These are phyloP conservation scores for Sporothrix protearum DNA, from an alignment of 2,329 filamentous ascomycete species.

Conservation along the genomic window DNA sequence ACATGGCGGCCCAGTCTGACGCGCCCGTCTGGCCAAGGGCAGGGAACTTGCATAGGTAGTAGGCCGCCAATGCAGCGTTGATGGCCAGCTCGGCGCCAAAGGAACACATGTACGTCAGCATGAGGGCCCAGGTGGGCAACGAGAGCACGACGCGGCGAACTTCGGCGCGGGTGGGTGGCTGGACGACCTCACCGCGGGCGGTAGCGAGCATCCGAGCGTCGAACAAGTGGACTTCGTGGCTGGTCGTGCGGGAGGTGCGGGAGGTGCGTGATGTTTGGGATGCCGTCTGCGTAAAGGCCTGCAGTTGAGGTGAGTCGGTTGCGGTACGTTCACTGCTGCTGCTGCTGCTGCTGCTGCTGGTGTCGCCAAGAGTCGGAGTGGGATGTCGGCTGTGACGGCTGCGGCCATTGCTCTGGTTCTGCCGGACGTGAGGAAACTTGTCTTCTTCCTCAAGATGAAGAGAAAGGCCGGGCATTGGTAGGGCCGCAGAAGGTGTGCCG, in stretches of 20 bases:
- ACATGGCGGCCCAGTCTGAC: conserved; percentile 65
- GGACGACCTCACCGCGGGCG: conserved; percentile 48
- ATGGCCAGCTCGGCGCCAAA: conserved; percentile 62
- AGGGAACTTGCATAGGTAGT: conserved; percentile 59
- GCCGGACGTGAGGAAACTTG: background rate
- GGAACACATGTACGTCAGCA: conserved; percentile 58
- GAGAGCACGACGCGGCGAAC: conserved; percentile 46
- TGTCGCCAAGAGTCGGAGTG: background rate
- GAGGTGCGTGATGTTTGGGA: conserved; percentile 36
- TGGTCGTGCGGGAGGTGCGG: background rate
- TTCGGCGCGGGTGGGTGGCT: conserved; percentile 55
- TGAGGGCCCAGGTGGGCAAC: conserved; percentile 53
- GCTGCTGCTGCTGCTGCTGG: background rate
- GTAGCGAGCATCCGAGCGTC: conserved; percentile 53
- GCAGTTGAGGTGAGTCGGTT: background rate
- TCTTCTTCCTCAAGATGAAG: background rate
- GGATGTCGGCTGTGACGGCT: background rate
- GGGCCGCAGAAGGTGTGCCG: background rate
- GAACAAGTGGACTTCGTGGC: conserved; percentile 47
- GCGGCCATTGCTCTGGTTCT: background rate
- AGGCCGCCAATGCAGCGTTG: conserved; percentile 57
- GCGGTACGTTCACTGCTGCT: background rate
- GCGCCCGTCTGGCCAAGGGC: conserved; percentile 53
- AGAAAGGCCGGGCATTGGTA: background rate
- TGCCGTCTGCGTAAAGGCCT: background rate